A percentile compares a stretch with the other conserved stretches of the same genome.
Conservation (phyloP, 1,139 yeast genomes). For the Kodamaea fungicola region DNA sequence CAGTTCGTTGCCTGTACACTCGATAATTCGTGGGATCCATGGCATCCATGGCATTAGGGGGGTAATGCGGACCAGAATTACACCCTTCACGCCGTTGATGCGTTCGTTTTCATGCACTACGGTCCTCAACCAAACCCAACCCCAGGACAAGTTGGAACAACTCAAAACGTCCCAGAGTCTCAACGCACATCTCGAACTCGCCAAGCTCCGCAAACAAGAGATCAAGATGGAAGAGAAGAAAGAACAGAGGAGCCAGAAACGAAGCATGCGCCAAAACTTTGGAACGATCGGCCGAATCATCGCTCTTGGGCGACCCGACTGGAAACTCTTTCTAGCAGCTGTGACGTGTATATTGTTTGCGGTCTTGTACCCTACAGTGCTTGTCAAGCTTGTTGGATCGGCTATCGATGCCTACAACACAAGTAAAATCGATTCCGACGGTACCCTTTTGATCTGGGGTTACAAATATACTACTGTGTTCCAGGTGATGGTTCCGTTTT, state of each 20-base stretch:
- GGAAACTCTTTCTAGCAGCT: slow-evolving; percentile 37
- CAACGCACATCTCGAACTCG: slow-evolving; percentile 28
- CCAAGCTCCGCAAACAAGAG: slow-evolving; percentile 24
- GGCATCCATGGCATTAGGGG: no score
- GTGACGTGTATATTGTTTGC: slow-evolving; percentile 44
- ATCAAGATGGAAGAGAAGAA: slow-evolving; percentile 34
- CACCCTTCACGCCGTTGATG: no score
- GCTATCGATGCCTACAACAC: slow-evolving; percentile 44
- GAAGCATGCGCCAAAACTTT: slow-evolving; percentile 31
- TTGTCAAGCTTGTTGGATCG: slow-evolving; percentile 46
- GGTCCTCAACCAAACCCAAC: slow-evolving; percentile 2
- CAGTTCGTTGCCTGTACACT: not conserved
- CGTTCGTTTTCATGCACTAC: no score
- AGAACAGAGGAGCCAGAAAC: slow-evolving; percentile 21
- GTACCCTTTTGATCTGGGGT: slow-evolving; percentile 45
- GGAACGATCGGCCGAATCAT: slow-evolving; percentile 36
- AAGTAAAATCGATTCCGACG: slow-evolving; percentile 35
- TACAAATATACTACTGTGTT: slow-evolving; percentile 42
- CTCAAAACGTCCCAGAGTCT: slow-evolving; percentile 21
- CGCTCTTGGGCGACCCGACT: slow-evolving; percentile 39
- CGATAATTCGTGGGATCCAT: not conserved
- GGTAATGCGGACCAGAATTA: no score
- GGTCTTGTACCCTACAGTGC: slow-evolving; percentile 44
- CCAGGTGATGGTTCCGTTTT: slow-evolving; percentile 44
- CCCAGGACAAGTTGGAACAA: slow-evolving; percentile 7